Base-by-base conservation (phyloP, 148 eudicot species). In the Chenopodium formosanum region DNA sequence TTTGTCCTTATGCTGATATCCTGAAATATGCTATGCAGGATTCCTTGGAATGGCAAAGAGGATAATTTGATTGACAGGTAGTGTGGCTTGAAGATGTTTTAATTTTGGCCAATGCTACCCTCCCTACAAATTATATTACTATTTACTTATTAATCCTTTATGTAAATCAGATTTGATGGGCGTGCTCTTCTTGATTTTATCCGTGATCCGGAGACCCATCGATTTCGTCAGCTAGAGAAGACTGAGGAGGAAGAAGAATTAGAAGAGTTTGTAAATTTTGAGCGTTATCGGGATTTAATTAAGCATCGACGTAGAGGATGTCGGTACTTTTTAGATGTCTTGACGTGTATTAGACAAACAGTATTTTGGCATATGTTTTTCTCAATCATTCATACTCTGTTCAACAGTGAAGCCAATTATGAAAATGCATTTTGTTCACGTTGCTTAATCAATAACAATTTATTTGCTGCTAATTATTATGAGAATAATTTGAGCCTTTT, bases 301-400 rank as follows among this genome's bases (percentile, higher is more conserved):
- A 96, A 96, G 93, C 99, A 94, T 91, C 98, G 95, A 79, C 99
- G 99, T 88, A 96, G 99, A 96, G 99, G 99, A 96, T 96, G 99
- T 96, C 99, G 98, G 99, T 96, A 96, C 99, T 96, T 94, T 89
- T 91, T 93, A 76, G 81, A 82, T 84, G 68, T 90, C 87, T 85
- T 75, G 85, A 81, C 82, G 80, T 87, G 87, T 84, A 74, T 75
- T 89, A 81, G 56, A 79, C 82, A 56, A 31, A 52, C 52, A 46
- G 9, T 37, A 37, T 83, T 73, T 84, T 82, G 76, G 82, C 81
- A 70, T 76, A 70, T 37, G 44, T 6, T 72, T 37, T 84, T 79
- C 23, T 17, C 34, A 47, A 63, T 47, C 25, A 63, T 65, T 56
- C 32, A 75, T 44, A 27, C 80, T 74, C 53, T 70, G 47, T 70